Conservation (phyloP, 805 yeast species). For the Clavispora phyllophila region DNA sequence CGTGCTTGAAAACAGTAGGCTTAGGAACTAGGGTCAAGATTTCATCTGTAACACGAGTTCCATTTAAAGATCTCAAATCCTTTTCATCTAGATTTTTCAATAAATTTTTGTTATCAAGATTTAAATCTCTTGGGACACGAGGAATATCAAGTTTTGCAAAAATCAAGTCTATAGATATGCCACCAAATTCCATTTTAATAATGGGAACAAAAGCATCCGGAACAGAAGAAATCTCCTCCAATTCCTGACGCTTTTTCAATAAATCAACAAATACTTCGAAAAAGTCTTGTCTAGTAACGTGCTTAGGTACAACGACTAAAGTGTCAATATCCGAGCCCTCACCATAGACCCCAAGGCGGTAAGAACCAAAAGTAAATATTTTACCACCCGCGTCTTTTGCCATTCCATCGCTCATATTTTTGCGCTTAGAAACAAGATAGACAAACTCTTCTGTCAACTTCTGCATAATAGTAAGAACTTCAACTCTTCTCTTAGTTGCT, state of each 20-base stretch:
- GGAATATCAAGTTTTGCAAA: constrained; percentile 81
- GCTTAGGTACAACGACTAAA: constrained; percentile 93
- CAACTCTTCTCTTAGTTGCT: constrained; percentile 76
- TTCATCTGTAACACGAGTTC: constrained; percentile 96
- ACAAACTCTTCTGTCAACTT: constrained; percentile 77
- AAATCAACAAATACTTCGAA: constrained; percentile 74
- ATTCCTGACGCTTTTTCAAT: constrained; percentile 66
- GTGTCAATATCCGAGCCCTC: constrained; percentile 99
- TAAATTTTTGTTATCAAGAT: constrained; percentile 78
- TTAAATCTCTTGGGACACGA: constrained; percentile 70
- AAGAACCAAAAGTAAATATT: constrained; percentile 93
- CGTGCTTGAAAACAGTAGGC: constrained; percentile 87
- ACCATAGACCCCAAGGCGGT: constrained; percentile 91
- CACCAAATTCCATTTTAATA: constrained; percentile 80
- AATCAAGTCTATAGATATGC: constrained; percentile 89
- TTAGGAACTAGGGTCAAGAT: constrained; percentile 86
- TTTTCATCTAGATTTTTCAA: constrained; percentile 85
- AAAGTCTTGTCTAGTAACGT: constrained; percentile 85
- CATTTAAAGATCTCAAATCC: constrained; percentile 85
- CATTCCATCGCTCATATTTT: constrained; percentile 97
- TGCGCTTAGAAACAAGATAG: constrained; percentile 67
- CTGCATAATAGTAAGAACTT: constrained; percentile 69
- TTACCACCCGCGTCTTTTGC: constrained; percentile 97
- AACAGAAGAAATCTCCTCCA: constrained; percentile 88
- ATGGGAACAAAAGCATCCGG: constrained; percentile 99